phyloP scores from a whole-genome alignment of 345 rosid species.

The Linum tenue region DNA sequence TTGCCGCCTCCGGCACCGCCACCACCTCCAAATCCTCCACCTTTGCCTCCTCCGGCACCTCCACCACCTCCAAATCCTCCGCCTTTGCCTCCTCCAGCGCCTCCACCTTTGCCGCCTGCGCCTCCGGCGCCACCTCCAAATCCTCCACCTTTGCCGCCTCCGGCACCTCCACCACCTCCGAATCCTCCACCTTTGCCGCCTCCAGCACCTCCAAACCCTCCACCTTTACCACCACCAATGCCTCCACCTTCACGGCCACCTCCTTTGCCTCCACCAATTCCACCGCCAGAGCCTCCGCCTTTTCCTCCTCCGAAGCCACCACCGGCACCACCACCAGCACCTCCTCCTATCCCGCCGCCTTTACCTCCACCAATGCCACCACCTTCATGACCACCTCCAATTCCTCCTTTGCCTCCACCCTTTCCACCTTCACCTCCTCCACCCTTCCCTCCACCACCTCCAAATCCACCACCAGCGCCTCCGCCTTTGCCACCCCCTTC shows the following conservation, averaged over 20 bases:
- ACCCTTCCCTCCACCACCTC: neutral
- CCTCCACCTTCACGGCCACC: neutral
- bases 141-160: no score
- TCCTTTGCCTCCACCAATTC: neutral
- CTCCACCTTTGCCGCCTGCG: no score
- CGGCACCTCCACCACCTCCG: no score
- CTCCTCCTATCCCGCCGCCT: neutral
- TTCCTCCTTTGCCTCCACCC: neutral
- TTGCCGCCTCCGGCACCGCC: no score
- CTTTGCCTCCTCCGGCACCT: no score
- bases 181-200: neutral
- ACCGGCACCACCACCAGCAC: neutral
- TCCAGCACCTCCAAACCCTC: neutral
- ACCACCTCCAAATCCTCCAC: no score
- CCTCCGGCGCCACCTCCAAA: no score
- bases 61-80: no score
- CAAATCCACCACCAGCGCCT: neutral
- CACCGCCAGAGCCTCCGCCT: neutral
- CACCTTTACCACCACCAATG: neutral
- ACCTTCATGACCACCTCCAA: neutral
- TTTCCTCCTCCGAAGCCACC: neutral
- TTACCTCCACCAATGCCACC: slow-evolving; percentile 1
- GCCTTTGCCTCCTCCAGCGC: no score
- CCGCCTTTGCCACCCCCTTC: neutral
- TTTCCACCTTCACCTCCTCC: neutral